Conservation (phyloP, 1,284 basidiomycete species). For the Apiotrichum mycotoxinovorans region DNA sequence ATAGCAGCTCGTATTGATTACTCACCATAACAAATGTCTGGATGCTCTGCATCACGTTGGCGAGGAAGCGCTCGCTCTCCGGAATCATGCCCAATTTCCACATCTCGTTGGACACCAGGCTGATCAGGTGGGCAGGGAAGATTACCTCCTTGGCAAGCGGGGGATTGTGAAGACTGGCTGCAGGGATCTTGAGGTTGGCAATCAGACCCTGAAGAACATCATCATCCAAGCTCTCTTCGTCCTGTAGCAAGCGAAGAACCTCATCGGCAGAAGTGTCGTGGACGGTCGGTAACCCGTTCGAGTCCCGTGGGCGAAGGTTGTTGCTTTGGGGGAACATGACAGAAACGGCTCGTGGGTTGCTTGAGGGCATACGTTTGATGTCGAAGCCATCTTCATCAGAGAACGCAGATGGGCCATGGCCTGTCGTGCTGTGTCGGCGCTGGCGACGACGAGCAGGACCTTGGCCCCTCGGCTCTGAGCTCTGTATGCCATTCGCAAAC, state of each 20-base stretch:
- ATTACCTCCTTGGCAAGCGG: conserved; percentile 95
- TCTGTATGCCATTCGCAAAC: conserved; percentile 66
- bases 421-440: conserved; percentile 48
- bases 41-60: conserved; percentile 98
- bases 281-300: conserved; percentile 68
- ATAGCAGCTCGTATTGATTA: conserved; percentile 5
- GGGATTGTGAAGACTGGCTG: conserved; percentile 83
- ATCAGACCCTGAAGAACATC: conserved; percentile 90
- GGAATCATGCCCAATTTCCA: conserved; percentile 98
- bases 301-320: conserved; percentile 57
- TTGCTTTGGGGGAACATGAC: conserved; percentile 77
- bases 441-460: conserved; percentile 53
- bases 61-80: conserved; percentile 96
- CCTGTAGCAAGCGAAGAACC: conserved; percentile 90
- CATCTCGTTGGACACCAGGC: conserved; percentile 97
- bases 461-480: conserved; percentile 7
- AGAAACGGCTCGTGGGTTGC: conserved; percentile 85
- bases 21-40: conserved; percentile 96
- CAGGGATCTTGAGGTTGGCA: conserved; percentile 86
- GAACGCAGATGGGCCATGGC: conserved; percentile 19
- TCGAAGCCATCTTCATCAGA: conserved; percentile 16
- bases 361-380: conserved; percentile 63
- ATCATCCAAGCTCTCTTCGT: conserved; percentile 85
- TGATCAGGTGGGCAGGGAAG: conserved; percentile 99
- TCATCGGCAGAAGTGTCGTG: conserved; percentile 90